Base-by-base conservation (phyloP, 805 yeast species). In the Nakazawaea holstii region DNA sequence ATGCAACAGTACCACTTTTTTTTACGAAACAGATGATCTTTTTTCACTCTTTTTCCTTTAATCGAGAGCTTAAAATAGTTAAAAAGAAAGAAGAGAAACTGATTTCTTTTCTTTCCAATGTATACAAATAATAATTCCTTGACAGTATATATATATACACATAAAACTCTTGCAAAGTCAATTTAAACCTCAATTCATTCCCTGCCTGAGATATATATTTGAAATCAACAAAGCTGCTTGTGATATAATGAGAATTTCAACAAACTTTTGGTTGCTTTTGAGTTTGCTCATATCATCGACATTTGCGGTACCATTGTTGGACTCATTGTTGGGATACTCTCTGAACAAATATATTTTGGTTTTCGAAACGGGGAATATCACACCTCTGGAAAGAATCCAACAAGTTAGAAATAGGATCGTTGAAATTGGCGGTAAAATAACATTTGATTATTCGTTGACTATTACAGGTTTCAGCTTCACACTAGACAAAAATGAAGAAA, bases 401-500 rank as follows among this genome's bases (percentile, higher is more conserved):
- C 57, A 58, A 3, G 60, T 74, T 8, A 69, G 65, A 42, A 46
- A 57, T 10, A 54, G 63, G 30, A 62, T 76, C 27, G 52, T 59
- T 35, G 55, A 58, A 10, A 49, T 71, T 7, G 79, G 79, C 7
- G 81, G 77, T 4, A 54, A 52, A 14, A 67, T 77, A 41, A 69
- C 70, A 14, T 75, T 73, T 52, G 79, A 75, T 49, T 76, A 73
- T 59, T 57, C 62, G 42, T 65, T 70, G 3, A 64, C 74, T 10
- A 59, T 76, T 36, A 70, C 74, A 47, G 82, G 82, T 1, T 75
- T 76, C 57, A 64, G 77, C 6, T 64, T 74, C 47, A 61, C 62
- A 5, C 50, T 73, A 6, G 37, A 33, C n/a, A 28, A 39, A 6
- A 28, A 40, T 11, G 24, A 31, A 9, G 41, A 37, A n/a, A 14